Conservation (phyloP, 176 grass and related monocot genomes). For the Oryza longistaminata region DNA sequence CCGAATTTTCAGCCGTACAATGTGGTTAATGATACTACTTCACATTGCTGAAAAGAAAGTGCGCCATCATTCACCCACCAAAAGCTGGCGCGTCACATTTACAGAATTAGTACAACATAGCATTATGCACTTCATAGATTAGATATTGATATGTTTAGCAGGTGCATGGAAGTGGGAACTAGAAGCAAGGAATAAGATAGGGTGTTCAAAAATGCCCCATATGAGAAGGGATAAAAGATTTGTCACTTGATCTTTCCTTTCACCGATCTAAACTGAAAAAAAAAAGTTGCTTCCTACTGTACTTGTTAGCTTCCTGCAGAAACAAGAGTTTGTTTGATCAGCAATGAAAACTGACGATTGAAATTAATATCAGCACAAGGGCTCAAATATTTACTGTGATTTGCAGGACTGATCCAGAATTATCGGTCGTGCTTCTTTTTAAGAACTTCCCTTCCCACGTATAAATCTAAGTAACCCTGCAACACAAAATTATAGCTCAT, state of each 20-base stretch:
- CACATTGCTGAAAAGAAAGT: not conserved
- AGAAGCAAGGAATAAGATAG: not conserved
- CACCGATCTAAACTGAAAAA: not conserved
- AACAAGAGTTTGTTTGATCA: not conserved
- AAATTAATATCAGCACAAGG: not conserved
- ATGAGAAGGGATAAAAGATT: not conserved
- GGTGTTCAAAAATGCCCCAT: not conserved
- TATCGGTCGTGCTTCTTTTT: constrained; percentile 2
- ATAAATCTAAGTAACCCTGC: constrained; percentile 40
- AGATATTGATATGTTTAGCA: not conserved
- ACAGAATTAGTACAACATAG: not conserved
- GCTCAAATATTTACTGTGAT: constrained; percentile 6
- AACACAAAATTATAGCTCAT: not conserved
- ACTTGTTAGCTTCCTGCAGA: constrained; percentile 4
- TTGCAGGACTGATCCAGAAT: constrained; percentile 3
- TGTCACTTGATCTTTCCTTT: not conserved
- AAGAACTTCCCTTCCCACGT: constrained; percentile 41
- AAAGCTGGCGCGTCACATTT: too few species aligned
- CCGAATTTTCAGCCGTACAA: too few species aligned
- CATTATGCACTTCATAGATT: not conserved
- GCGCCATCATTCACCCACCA: not conserved
- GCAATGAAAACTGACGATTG: not conserved
- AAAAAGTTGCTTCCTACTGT: not conserved
- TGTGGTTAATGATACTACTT: not conserved
- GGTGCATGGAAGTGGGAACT: not conserved